Evolutionary conservation across 345 rosid species (phyloP), one percentile per base, ranked within the genome.

Genomic region (Linum usitatissimum): DNA sequence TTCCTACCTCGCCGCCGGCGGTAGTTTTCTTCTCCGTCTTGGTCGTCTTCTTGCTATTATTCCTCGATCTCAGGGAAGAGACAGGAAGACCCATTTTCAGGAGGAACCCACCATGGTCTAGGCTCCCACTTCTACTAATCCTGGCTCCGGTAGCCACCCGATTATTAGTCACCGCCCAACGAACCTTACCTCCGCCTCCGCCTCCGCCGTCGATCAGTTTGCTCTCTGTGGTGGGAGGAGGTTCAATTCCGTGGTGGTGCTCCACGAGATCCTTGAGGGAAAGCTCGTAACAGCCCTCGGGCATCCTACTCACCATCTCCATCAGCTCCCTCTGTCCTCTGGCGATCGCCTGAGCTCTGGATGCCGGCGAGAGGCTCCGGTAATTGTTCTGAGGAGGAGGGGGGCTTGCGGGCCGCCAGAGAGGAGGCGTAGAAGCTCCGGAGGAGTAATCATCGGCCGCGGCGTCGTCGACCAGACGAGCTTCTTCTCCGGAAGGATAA

Each of bases 221-320:
- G 78, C 38, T 73, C 73, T 39, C 71, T 75, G 0, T 57, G 64
- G 17, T 58, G 78, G 23, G 57, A 18, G 8, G 18, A 9, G 9
- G 4, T 21, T 9, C 23, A 1, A 61, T 59, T 57, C 49, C 23
- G 18, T 4, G 30, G 6, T 63, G 75, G 23, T 62, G 71, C 62
- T 91, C 95, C 10, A 91, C 95, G 19, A 91, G 75, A 81, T 88
- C 98, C 63, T 64, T 91, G 71, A 88, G 70, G 13, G 98, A 77
- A 48, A 91, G 84, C 75, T 91, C 98, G 71, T 88, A 88, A 68
- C 86, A 86, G 14, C 95, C 80, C 73, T 91, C 98, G 0, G 95
- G 90, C 96, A 91, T 91, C 63, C 64, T 76, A 66, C 82, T 84
- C 9, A 88, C 94, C 95, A 91, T 84, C 17, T 88, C 96, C 98